These are phyloP conservation scores for Phialemonium atrogriseum DNA, from an alignment of 2,329 filamentous ascomycete species.

Conservation along the genomic window DNA sequence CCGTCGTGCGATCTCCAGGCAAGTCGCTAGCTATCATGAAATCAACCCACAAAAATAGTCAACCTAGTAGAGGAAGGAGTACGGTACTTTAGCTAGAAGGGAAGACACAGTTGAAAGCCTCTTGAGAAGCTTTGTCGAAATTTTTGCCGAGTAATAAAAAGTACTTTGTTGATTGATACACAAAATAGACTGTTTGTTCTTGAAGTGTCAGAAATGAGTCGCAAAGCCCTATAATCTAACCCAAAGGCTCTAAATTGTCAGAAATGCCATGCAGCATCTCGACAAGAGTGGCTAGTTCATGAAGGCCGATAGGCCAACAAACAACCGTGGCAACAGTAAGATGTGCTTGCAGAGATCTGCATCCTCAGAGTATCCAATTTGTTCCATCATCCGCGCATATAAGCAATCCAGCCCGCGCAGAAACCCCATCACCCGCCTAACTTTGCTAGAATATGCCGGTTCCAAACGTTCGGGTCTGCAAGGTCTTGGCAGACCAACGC, in stretches of 20 bases:
- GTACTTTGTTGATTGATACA: constrained; percentile 9
- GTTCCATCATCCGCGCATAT: constrained; percentile 8
- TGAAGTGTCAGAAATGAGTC: constrained; percentile 7
- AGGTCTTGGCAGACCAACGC: constrained; percentile 28
- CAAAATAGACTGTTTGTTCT: constrained; percentile 3
- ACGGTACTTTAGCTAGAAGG: constrained; percentile 14
- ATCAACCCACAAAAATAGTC: constrained; percentile 4
- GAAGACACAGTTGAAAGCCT: constrained; percentile 6
- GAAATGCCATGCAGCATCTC: constrained; percentile 4
- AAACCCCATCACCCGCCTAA: constrained; percentile 6
- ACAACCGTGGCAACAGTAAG: constrained; percentile 7
- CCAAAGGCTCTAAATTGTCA: constrained; percentile 1
- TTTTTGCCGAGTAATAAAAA: constrained; percentile 6
- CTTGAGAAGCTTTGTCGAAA: background rate
- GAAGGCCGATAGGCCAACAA: constrained; percentile 7
- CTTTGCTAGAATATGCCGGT: constrained; percentile 6
- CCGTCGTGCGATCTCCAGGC: too few relatives aligned
- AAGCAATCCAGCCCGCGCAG: constrained; percentile 10
- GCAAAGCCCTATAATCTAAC: constrained; percentile 7
- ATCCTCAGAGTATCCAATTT: constrained; percentile 5
- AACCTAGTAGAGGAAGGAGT: constrained; percentile 24
- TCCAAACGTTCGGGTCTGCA: constrained; percentile 7
- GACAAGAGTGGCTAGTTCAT: constrained; percentile 6
- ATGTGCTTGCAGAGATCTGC: constrained; percentile 7
- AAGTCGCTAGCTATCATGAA: too few relatives aligned